phyloP scores from a whole-genome alignment of 1,284 basidiomycete species.

The Boletus hoseneyae region DNA sequence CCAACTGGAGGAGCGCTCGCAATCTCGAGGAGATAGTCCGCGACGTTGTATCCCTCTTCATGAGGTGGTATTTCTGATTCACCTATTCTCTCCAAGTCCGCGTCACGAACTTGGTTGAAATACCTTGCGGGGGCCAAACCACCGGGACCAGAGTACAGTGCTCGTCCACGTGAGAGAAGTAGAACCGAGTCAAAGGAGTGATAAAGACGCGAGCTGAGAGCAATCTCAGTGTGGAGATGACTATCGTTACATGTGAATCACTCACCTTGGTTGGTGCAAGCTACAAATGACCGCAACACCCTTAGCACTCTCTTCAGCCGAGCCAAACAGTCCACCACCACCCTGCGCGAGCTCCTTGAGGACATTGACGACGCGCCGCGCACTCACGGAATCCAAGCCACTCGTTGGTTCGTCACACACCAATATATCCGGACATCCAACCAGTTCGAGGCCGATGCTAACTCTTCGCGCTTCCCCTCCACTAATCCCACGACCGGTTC shows the following conservation, averaged over 20 bases:
- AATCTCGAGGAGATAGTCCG: constrained; percentile 85
- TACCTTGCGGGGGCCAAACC: constrained; percentile 61
- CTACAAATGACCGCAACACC: constrained; percentile 72
- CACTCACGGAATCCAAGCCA: constrained; percentile 84
- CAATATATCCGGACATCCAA: constrained; percentile 76
- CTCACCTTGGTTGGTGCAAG: constrained; percentile 81
- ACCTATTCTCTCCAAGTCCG: constrained; percentile 34
- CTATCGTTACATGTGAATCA: constrained; percentile 3
- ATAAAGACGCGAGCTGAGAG: constrained; percentile 70
- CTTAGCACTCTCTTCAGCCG: constrained; percentile 11
- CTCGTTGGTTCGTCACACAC: constrained; percentile 85
- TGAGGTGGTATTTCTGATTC: constrained; percentile 39
- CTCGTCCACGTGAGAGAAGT: constrained; percentile 72
- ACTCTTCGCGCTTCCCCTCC: constrained; percentile 85
- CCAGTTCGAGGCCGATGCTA: constrained; percentile 80
- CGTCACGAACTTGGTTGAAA: constrained; percentile 48
- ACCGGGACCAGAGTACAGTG: constrained; percentile 80
- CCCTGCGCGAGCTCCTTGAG: constrained; percentile 74
- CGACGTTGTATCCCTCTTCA: constrained; percentile 79
- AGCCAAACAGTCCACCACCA: constrained; percentile 28
- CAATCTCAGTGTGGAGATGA: not conserved
- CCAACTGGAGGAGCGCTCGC: constrained; percentile 60
- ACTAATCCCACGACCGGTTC: constrained; percentile 68
- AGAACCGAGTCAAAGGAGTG: constrained; percentile 81
- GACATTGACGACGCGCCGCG: constrained; percentile 73